phyloP scores from a whole-genome alignment of 225 moss, liverwort and hornwort genomes.

The Marchantia polymorpha region DNA sequence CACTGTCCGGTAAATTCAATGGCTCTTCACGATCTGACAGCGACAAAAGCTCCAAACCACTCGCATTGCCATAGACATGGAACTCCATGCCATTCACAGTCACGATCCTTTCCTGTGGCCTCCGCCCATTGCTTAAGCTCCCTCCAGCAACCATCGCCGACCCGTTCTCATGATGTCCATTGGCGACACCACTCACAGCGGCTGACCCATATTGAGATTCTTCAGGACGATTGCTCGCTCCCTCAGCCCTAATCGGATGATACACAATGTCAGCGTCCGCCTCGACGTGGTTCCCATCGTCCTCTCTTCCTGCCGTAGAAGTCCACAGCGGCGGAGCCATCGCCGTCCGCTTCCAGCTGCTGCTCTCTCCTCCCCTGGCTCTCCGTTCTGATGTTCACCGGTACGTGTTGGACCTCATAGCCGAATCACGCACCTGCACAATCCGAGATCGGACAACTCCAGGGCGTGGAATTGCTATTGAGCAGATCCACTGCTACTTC shows the following conservation, averaged over 20 bases:
- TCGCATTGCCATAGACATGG: slow-evolving; percentile 88
- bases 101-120: slow-evolving; percentile 60
- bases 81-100: slow-evolving; percentile 79
- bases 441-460: too few relatives aligned
- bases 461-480: too few relatives aligned
- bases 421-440: too few relatives aligned
- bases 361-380: background rate
- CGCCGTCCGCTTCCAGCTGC: background rate
- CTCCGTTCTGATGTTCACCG: too few relatives aligned
- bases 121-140: slow-evolving; percentile 34
- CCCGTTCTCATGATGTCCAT: slow-evolving; percentile 24
- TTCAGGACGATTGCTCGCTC: background rate
- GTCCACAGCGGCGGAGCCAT: slow-evolving; percentile 16
- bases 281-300: background rate
- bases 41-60: slow-evolving; percentile 64
- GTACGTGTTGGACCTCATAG: too few relatives aligned
- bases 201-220: background rate
- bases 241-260: slow-evolving; percentile 2
- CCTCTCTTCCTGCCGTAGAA: background rate
- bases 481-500: too few relatives aligned
- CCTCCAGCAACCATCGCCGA: slow-evolving; percentile 31
- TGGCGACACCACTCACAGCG: slow-evolving; percentile 25
- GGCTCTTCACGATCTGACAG: slow-evolving; percentile 27
- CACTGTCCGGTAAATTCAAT: slow-evolving; percentile 55
- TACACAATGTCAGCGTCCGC: background rate